These are phyloP conservation scores for Brassica carinata DNA, from an alignment of 345 rosid genomes.

Conservation along the genomic window DNA sequence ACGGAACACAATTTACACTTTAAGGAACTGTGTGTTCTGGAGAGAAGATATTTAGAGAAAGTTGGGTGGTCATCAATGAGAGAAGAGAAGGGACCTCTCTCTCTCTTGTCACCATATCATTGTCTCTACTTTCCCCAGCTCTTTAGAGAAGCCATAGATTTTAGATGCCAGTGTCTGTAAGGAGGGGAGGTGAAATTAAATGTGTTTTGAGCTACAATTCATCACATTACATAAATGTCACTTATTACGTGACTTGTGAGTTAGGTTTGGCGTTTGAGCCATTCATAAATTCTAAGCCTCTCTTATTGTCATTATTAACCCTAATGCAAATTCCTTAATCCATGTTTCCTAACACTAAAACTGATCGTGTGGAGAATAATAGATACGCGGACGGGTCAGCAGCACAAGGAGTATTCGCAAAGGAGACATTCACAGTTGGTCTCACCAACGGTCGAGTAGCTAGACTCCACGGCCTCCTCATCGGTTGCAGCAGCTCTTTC, in stretches of 20 bases:
- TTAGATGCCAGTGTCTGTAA: slow-evolving; percentile 24
- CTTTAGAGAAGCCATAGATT: slow-evolving; percentile 26
- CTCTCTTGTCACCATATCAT: slow-evolving; percentile 30
- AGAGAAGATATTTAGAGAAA: slow-evolving; percentile 17
- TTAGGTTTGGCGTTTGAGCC: slow-evolving; percentile 42
- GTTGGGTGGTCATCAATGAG: slow-evolving; percentile 32
- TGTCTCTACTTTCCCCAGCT: slow-evolving; percentile 18
- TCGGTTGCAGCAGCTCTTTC: slow-evolving; percentile 56
- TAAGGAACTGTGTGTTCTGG: slow-evolving; percentile 5
- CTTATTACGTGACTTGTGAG: slow-evolving; percentile 46
- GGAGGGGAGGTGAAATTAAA: slow-evolving; percentile 24
- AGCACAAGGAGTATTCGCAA: slow-evolving; percentile 55
- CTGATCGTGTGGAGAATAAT: neutral
- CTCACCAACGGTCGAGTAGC: slow-evolving; percentile 38
- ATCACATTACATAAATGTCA: slow-evolving; percentile 43
- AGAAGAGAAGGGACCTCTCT: slow-evolving; percentile 19
- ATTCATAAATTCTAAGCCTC: slow-evolving; percentile 13
- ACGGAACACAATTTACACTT: neutral
- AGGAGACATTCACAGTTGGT: slow-evolving; percentile 48
- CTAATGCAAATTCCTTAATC: neutral
- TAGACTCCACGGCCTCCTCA: slow-evolving; percentile 40
- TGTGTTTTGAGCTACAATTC: slow-evolving; percentile 38
- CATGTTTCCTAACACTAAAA: neutral
- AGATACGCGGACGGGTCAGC: slow-evolving; percentile 53
- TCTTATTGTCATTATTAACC: neutral